Conservation (phyloP, 495 filamentous ascomycete genomes). For the Sabuloglossum arenarium region DNA sequence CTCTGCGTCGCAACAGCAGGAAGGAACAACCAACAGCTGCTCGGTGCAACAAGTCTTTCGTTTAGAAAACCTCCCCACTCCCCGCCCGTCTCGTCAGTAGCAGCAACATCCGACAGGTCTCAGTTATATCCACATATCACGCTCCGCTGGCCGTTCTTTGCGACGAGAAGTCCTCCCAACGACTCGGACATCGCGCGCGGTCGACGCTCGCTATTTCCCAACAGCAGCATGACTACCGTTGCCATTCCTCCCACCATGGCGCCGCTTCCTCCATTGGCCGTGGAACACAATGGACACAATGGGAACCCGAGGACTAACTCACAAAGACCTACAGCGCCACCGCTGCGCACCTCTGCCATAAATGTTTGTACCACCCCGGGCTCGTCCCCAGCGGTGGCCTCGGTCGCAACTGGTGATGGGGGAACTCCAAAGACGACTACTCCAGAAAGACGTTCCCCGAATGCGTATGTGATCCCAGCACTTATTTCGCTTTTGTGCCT, state of each 20-base stretch:
- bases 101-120: not conserved
- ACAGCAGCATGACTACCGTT: not conserved
- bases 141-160: not conserved
- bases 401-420: slow-evolving; percentile 18
- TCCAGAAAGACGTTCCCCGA: slow-evolving; percentile 28
- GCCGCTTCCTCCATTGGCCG: not conserved
- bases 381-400: slow-evolving; percentile 10
- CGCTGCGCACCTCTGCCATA: not conserved
- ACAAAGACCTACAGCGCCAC: not conserved
- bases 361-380: slow-evolving; percentile 20
- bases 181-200: not conserved
- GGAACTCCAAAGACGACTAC: slow-evolving; percentile 22
- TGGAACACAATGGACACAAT: slow-evolving; percentile 1
- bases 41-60: slow-evolving; percentile 1
- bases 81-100: not conserved
- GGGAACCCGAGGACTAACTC: not conserved
- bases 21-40: not conserved
- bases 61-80: not conserved
- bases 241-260: not conserved
- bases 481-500: not conserved
- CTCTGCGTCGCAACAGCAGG: not conserved
- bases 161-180: not conserved
- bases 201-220: not conserved
- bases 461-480: slow-evolving; percentile 26
- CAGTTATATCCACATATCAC: not conserved